A percentile compares a stretch with the other conserved stretches of the same genome.
These are phyloP conservation scores for Clonostachys solani DNA, from an alignment of 2,329 filamentous ascomycete genomes.

Conservation along the genomic window DNA sequence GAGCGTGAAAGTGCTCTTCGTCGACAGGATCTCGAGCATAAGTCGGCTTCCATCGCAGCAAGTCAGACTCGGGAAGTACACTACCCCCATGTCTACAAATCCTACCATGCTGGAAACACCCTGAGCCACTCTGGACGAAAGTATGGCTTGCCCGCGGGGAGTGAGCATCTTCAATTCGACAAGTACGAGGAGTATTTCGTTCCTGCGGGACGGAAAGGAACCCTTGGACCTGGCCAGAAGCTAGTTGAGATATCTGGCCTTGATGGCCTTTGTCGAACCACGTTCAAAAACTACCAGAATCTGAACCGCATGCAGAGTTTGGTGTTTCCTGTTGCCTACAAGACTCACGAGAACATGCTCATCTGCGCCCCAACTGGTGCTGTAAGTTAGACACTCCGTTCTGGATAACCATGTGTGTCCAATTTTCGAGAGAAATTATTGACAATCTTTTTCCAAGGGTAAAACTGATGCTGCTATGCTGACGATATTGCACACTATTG, in stretches of 20 bases:
- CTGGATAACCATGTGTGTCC: not conserved
- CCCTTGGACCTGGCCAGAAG: constrained; percentile 66
- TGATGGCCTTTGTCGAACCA: constrained; percentile 85
- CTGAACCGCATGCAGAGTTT: constrained; percentile 98
- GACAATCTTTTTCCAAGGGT: constrained; percentile 42
- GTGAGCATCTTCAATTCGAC: constrained; percentile 62
- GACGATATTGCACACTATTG: constrained; percentile 85
- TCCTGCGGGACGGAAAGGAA: constrained; percentile 76
- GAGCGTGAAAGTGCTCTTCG: constrained; percentile 78
- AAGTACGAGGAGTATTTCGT: constrained; percentile 89
- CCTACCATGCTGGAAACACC: constrained; percentile 79
- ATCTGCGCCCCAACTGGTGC: constrained; percentile 97
- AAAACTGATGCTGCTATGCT: constrained; percentile 99
- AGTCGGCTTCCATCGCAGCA: constrained; percentile 66
- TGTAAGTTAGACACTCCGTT: constrained; percentile 32
- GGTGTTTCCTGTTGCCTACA: constrained; percentile 92
- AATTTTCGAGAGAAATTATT: constrained; percentile 6
- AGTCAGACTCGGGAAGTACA: constrained; percentile 68
- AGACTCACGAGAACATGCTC: constrained; percentile 96
- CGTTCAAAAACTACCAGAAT: constrained; percentile 89
- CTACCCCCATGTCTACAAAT: constrained; percentile 92
- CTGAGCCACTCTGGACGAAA: constrained; percentile 75
- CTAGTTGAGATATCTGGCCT: constrained; percentile 76
- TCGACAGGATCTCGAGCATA: constrained; percentile 77
- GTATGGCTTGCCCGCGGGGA: constrained; percentile 77